Evolutionary conservation across 768 basidiomycete genomes (phyloP).

Genomic region (Krasilnikovozyma curviuscula): DNA sequence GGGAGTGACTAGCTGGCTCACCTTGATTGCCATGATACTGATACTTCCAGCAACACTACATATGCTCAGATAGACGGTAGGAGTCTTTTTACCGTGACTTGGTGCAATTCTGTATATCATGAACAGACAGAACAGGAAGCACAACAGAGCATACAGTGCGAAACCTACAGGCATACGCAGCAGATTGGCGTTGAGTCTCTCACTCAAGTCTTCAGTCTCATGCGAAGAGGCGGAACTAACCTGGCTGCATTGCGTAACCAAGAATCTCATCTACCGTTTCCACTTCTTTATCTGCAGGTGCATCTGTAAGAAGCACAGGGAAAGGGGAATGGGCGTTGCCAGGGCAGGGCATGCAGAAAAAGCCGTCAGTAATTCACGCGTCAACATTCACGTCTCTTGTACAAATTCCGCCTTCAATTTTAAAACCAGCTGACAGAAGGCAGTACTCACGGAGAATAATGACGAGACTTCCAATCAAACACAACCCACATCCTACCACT

Average conservation of each 20-base stretch:
- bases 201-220: background rate
- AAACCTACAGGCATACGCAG: too few relatives aligned
- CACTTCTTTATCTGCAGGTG: slow-evolving; percentile 85
- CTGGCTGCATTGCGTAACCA: slow-evolving; percentile 78
- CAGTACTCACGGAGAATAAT: slow-evolving; percentile 48
- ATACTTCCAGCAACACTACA: slow-evolving; percentile 90
- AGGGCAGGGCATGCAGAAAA: background rate
- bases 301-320: slow-evolving; percentile 29
- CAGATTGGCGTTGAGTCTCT: too few relatives aligned
- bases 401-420: background rate
- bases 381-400: background rate
- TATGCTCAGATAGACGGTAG: slow-evolving; percentile 83
- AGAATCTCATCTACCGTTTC: slow-evolving; percentile 86
- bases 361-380: background rate
- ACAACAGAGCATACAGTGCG: slow-evolving; percentile 70
- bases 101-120: slow-evolving; percentile 79
- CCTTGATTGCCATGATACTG: slow-evolving; percentile 95
- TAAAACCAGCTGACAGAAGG: background rate
- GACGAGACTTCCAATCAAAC: slow-evolving; percentile 54
- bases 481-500: slow-evolving; percentile 26
- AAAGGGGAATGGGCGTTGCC: background rate
- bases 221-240: slow-evolving; percentile 31
- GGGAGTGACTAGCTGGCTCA: slow-evolving; percentile 6
- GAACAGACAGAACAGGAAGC: slow-evolving; percentile 55
- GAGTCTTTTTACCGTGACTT: slow-evolving; percentile 65